Base-by-base conservation (phyloP, 805 yeast species). In the Candida wancherniae region DNA sequence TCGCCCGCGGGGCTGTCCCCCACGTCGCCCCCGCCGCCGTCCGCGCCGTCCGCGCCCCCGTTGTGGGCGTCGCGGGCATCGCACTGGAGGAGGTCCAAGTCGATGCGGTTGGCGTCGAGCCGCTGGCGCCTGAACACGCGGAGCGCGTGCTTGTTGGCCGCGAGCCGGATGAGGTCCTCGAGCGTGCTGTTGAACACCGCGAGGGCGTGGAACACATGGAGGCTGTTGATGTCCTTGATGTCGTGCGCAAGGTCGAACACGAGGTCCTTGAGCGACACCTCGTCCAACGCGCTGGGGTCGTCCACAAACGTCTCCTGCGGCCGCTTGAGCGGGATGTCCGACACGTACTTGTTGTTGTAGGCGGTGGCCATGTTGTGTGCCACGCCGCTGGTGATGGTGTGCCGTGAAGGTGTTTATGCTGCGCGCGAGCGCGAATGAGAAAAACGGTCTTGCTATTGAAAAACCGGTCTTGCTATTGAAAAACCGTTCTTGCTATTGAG, bases 251-350 rank as follows among this genome's bases (percentile, higher is more conserved):
- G 37, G 33, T 63, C 69, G 32, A 56, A 52, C 12, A 49, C 50
- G n/a, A 65, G 42, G 22, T 63, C 69, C 16, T 51, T 53, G 12
- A 57, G 34, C 20, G 44, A 38, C 13, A 62, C 57, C 26, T 61
- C 69, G 4, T 53, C 60, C 5, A 61, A 40, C 24, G 49, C 42
- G 15, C 29, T 34, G 2, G 71, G 70, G 17, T 54, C 67, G 42
- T 65, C 70, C 21, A 53, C 59, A 46, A 65, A 64, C 11, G 71
- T 63, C 40, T 62, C 64, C 28, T 50, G 56, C 4, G 57, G 51
- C 13, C 53, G 51, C 33, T 63, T 63, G 37, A 64, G 53, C 26
- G 63, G 67, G 15, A 64, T 48, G 18, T 63, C 69, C 9, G 45
- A 34, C 16, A 47, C 45, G 22, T 38, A 40, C 22, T 43, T 32